A percentile compares a stretch with the other conserved stretches of the same genome.
Conservation (phyloP, 768 basidiomycete species). For the Austroboletus eburneus region DNA sequence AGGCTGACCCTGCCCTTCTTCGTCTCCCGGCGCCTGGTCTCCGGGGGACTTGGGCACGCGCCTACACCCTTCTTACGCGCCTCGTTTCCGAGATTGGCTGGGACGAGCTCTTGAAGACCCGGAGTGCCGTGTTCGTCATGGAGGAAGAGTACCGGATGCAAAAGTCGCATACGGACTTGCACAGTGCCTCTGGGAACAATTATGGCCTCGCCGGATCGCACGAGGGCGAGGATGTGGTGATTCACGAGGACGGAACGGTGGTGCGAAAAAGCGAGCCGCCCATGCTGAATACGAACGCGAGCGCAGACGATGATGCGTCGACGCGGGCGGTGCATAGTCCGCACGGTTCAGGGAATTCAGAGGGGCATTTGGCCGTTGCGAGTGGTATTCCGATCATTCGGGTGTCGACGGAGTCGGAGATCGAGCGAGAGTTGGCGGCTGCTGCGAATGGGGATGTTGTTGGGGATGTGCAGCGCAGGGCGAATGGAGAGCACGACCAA, state of each 20-base stretch:
- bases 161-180: slow-evolving; percentile 76
- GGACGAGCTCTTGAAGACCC: slow-evolving; percentile 95
- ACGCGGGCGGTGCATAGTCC: slow-evolving; percentile 52
- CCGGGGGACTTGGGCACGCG: slow-evolving; percentile 93
- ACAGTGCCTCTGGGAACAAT: slow-evolving; percentile 25
- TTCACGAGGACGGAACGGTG: slow-evolving; percentile 63
- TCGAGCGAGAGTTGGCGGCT: slow-evolving; percentile 38
- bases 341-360: slow-evolving; percentile 22
- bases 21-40: slow-evolving; percentile 94
- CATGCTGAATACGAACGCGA: slow-evolving; percentile 4
- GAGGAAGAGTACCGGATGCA: slow-evolving; percentile 99
- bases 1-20: slow-evolving; percentile 91
- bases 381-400: slow-evolving; percentile 63
- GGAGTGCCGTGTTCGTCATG: slow-evolving; percentile 97
- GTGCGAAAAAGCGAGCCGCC: slow-evolving; percentile 16
- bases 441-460: slow-evolving; percentile 24
- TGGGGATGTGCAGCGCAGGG: background rate
- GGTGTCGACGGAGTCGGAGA: slow-evolving; percentile 69
- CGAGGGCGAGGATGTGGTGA: slow-evolving; percentile 35
- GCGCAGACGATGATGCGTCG: slow-evolving; percentile 64
- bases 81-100: slow-evolving; percentile 95
- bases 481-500: slow-evolving; percentile 14
- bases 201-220: too few species aligned
- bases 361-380: slow-evolving; percentile 19
- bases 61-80: slow-evolving; percentile 84